phyloP scores from a whole-genome alignment of 345 rosid species.

The Syzygium grande region DNA sequence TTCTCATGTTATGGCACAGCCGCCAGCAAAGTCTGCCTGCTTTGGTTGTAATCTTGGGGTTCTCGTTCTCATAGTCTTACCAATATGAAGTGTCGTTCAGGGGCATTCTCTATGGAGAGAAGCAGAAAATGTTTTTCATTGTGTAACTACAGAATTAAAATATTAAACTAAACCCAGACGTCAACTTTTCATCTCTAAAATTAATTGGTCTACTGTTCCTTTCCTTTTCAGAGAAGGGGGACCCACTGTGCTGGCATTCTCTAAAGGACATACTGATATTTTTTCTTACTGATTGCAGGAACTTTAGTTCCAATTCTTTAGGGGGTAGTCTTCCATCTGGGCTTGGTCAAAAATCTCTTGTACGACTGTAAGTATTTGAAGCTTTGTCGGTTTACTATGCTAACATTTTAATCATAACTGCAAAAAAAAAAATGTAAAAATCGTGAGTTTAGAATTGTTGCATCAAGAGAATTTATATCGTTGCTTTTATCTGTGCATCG shows the following conservation, averaged over 20 bases:
- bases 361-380: conserved; percentile 52
- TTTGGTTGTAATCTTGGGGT: background rate
- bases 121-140: background rate
- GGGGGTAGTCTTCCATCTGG: conserved; percentile 66
- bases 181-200: background rate
- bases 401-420: background rate
- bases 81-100: background rate
- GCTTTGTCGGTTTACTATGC: background rate
- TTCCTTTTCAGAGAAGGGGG: background rate
- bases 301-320: conserved; percentile 75
- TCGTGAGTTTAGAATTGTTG: background rate
- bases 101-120: background rate
- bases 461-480: background rate
- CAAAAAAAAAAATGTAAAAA: background rate
- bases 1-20: background rate
- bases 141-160: background rate
- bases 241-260: background rate
- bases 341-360: conserved; percentile 76
- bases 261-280: background rate
- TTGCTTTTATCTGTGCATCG: background rate
- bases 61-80: background rate
- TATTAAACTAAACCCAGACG: background rate
- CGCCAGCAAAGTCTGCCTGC: background rate
- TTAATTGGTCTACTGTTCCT: background rate
- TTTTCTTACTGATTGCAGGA: conserved; percentile 33